A percentile compares a stretch with the other conserved stretches of the same genome.
Conservation (phyloP, 495 filamentous ascomycete genomes). For the Collariella sp. region DNA sequence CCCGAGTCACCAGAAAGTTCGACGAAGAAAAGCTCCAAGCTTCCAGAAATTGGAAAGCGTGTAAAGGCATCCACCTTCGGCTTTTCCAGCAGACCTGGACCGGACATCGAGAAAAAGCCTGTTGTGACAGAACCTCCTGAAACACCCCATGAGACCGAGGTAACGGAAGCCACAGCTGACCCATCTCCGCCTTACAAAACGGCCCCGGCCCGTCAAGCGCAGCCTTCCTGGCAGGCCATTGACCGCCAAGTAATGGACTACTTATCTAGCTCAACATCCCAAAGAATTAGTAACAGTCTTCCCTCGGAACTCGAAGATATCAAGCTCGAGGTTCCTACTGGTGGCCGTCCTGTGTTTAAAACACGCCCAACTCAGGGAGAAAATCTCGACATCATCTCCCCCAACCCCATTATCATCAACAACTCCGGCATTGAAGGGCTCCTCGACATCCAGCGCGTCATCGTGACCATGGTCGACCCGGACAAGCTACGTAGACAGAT, state of each 20-base stretch:
- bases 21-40: slow-evolving; percentile 2
- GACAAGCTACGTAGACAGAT: slow-evolving; percentile 26
- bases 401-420: slow-evolving; percentile 33
- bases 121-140: neutral
- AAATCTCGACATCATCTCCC: slow-evolving; percentile 29
- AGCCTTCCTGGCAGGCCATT: slow-evolving; percentile 3
- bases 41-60: neutral
- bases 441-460: slow-evolving; percentile 36
- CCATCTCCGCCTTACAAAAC: neutral
- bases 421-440: slow-evolving; percentile 33
- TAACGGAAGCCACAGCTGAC: neutral
- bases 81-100: neutral
- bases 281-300: neutral
- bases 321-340: slow-evolving; percentile 7
- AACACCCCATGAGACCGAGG: neutral
- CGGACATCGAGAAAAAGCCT: neutral
- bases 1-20: neutral
- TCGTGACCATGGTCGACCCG: slow-evolving; percentile 29
- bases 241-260: slow-evolving; percentile 5
- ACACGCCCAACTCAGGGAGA: neutral
- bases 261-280: neutral
- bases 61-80: slow-evolving; percentile 13
- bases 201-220: neutral
- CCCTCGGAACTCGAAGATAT: slow-evolving; percentile 13
- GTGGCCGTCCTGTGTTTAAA: no score